Evolutionary conservation across 768 basidiomycete genomes (phyloP).

Genomic region (Suillus weaverae): DNA sequence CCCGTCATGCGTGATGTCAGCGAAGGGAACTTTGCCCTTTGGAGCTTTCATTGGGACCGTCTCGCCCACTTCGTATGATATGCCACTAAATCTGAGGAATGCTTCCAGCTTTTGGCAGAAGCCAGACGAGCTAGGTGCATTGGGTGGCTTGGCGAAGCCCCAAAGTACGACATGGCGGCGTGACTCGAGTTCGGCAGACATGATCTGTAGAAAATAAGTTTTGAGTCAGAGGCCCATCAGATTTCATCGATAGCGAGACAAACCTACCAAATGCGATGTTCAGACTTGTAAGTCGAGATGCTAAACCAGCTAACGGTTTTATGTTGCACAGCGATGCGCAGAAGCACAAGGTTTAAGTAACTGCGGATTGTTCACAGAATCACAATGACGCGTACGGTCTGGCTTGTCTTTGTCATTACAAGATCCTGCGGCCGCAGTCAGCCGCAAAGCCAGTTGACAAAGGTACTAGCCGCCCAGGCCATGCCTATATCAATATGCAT

Average conservation of each 20-base stretch:
- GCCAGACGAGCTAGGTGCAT: slow-evolving; percentile 27
- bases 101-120: slow-evolving; percentile 37
- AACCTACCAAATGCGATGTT: neutral
- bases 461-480: neutral
- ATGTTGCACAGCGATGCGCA: neutral
- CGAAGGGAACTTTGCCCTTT: slow-evolving; percentile 35
- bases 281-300: neutral
- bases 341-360: neutral
- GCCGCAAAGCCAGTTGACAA: neutral
- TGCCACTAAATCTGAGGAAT: slow-evolving; percentile 28
- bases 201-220: neutral
- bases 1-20: slow-evolving; percentile 27
- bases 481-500: neutral
- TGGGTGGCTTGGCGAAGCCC: slow-evolving; percentile 23
- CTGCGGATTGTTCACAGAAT: neutral
- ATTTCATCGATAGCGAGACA: neutral
- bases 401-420: neutral
- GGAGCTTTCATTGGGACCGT: slow-evolving; percentile 28
- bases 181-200: neutral
- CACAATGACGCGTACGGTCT: neutral
- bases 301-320: neutral
- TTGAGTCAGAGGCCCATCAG: neutral
- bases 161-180: slow-evolving; percentile 25
- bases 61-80: slow-evolving; percentile 29
- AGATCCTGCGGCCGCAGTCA: slow-evolving; percentile 1